Conservation (phyloP, 768 basidiomycete genomes). For the Chiua virens region DNA sequence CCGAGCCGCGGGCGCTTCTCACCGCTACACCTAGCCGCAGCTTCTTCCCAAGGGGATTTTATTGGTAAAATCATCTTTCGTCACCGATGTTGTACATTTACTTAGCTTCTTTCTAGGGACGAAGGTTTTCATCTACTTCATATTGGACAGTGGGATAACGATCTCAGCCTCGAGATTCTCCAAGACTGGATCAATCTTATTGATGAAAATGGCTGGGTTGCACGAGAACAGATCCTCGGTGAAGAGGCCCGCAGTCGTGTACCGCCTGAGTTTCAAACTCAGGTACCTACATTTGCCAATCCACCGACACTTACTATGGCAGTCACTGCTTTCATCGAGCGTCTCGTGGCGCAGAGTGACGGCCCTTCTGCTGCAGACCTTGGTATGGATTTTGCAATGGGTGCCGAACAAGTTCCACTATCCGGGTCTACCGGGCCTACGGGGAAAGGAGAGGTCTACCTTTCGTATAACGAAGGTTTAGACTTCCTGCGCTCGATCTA, state of each 20-base stretch:
- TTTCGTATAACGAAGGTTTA: slow-evolving; percentile 60
- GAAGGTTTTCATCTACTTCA: slow-evolving; percentile 95
- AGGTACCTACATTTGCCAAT: slow-evolving; percentile 93
- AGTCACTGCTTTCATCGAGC: slow-evolving; percentile 84
- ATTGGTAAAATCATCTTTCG: slow-evolving; percentile 61
- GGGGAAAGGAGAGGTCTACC: slow-evolving; percentile 46
- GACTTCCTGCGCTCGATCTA: slow-evolving; percentile 81
- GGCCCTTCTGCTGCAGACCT: slow-evolving; percentile 62
- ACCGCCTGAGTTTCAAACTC: slow-evolving; percentile 85
- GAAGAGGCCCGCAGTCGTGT: slow-evolving; percentile 97
- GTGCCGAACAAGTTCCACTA: slow-evolving; percentile 54
- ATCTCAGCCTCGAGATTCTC: slow-evolving; percentile 87
- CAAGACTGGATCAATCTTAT: slow-evolving; percentile 88
- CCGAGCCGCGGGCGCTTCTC: slow-evolving; percentile 72
- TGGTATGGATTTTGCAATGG: slow-evolving; percentile 61
- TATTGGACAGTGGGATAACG: slow-evolving; percentile 92
- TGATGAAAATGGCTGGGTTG: slow-evolving; percentile 95
- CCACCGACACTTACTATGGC: slow-evolving; percentile 95
- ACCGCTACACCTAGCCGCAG: slow-evolving; percentile 95
- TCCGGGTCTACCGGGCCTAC: slow-evolving; percentile 14
- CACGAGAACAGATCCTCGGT: slow-evolving; percentile 92
- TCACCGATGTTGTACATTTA: neutral
- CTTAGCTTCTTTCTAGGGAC: slow-evolving; percentile 57
- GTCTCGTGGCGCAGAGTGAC: slow-evolving; percentile 48
- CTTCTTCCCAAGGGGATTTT: slow-evolving; percentile 97